These are phyloP conservation scores for Debaryomyces hansenii DNA, from an alignment of 805 yeast genomes.

Conservation along the genomic window DNA sequence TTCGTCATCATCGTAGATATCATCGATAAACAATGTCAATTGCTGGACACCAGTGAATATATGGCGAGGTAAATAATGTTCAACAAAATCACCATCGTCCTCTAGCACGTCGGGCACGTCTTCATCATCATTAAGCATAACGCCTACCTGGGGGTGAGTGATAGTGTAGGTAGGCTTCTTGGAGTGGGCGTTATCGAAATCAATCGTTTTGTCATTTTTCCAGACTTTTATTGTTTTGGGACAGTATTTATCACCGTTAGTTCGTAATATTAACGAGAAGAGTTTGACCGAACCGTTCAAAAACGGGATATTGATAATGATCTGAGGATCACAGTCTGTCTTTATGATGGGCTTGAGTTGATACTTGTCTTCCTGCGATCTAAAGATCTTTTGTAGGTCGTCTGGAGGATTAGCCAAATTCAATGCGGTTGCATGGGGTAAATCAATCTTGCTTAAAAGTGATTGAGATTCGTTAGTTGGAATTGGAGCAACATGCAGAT, in stretches of 20 bases:
- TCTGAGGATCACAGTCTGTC: conserved; percentile 81
- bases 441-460: conserved; percentile 60
- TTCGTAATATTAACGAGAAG: conserved; percentile 69
- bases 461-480: conserved; percentile 72
- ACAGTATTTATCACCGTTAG: conserved; percentile 61
- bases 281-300: conserved; percentile 66
- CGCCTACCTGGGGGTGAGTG: conserved; percentile 67
- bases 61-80: conserved; percentile 77
- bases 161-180: conserved; percentile 51
- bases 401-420: conserved; percentile 57
- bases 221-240: conserved; percentile 69
- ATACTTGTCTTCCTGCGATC: conserved; percentile 49
- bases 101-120: conserved; percentile 31
- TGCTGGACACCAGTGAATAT: conserved; percentile 68
- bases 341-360: conserved; percentile 47
- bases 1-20: conserved; percentile 53
- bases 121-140: conserved; percentile 38
- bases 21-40: conserved; percentile 66
- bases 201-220: conserved; percentile 70
- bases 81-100: conserved; percentile 60
- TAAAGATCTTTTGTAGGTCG: conserved; percentile 55
- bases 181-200: conserved; percentile 61
- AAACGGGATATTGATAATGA: conserved; percentile 78
- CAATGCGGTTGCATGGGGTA: conserved; percentile 58
- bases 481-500: conserved; percentile 55